Base-by-base conservation (phyloP, 495 filamentous ascomycete genomes). In the Tricharina praecox region DNA sequence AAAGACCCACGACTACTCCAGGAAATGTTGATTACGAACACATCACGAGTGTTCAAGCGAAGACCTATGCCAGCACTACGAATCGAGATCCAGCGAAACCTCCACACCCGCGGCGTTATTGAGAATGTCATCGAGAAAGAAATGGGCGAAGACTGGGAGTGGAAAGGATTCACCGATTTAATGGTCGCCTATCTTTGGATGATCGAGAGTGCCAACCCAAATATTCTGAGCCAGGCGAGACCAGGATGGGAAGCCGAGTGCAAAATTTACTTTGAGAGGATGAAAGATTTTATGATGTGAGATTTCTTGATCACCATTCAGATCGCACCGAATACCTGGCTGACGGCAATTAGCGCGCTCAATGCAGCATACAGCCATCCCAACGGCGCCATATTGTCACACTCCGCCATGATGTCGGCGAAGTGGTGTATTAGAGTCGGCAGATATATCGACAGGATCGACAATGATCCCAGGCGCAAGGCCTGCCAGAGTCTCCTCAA, bases 81-180 rank as follows among this genome's bases (percentile, higher is more conserved):
- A 10, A 13, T 16, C n/a, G 37, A 15, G 20, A 19, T 40, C n/a
- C n/a, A n/a, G 2, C 37, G 37, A 3, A 13, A 40, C n/a, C n/a
- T 40, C 2, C 16, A 40, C n/a, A 10, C 16, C 10, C 37, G 15
- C n/a, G 10, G n/a, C 37, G 37, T 19, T 1, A 20, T 43, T 11
- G 20, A 20, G 21, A 43, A 24, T 11, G 19, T 43, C 3, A 20
- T 43, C 40, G 40, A 43, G 20, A 24, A 20, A 23, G 40, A 43
- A 26, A 45, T 60, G 11, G 50, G 49, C 13, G 56, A 60, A 13
- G 56, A 60, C 15, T 60, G 56, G 56, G 39, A 32, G 0, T 60
- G 56, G 56, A 45, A 32, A 0, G 48, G 48, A 4, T 52, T 60
- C 40, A 59, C 45, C 4, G 56, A 59, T n/a, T 43, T 59, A 5